These are phyloP conservation scores for Trypanosoma grayi DNA, from an alignment of 208 protist species.

Conservation along the genomic window DNA sequence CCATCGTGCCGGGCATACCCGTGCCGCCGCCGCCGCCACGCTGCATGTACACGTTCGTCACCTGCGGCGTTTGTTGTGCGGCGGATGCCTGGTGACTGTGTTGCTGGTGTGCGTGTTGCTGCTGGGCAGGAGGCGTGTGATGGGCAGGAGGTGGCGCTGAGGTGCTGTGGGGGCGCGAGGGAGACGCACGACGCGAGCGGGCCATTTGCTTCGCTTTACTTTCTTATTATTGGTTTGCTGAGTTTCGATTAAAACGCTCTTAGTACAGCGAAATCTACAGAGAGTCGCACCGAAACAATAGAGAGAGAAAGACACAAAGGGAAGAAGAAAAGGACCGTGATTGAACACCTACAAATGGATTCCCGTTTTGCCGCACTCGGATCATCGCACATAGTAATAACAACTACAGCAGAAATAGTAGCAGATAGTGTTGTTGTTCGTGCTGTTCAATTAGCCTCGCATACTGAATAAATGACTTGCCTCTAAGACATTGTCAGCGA, in stretches of 20 bases:
- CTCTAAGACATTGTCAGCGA: too few species aligned
- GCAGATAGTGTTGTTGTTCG: too few species aligned
- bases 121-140: conserved; percentile 6
- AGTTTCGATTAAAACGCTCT: background rate
- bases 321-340: too few species aligned
- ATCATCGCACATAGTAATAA: too few species aligned
- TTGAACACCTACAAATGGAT: too few species aligned
- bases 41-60: conserved; percentile 82
- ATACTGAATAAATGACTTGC: too few species aligned
- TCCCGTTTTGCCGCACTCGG: too few species aligned
- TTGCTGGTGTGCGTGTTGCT: background rate
- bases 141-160: conserved; percentile 21
- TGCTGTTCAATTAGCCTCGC: too few species aligned
- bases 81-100: conserved; percentile 12
- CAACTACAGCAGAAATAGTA: too few species aligned
- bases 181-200: conserved; percentile 51
- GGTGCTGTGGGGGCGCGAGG: conserved; percentile 14
- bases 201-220: conserved; percentile 35
- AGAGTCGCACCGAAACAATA: too few species aligned
- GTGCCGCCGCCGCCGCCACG: conserved; percentile 47
- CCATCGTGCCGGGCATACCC: conserved; percentile 82
- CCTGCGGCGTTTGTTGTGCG: conserved; percentile 30
- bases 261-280: background rate
- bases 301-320: too few species aligned
- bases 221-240: conserved; percentile 14